Evolutionary conservation across 2,329 filamentous ascomycete genomes (phyloP).

Genomic region (Metarhizium rileyi): DNA sequence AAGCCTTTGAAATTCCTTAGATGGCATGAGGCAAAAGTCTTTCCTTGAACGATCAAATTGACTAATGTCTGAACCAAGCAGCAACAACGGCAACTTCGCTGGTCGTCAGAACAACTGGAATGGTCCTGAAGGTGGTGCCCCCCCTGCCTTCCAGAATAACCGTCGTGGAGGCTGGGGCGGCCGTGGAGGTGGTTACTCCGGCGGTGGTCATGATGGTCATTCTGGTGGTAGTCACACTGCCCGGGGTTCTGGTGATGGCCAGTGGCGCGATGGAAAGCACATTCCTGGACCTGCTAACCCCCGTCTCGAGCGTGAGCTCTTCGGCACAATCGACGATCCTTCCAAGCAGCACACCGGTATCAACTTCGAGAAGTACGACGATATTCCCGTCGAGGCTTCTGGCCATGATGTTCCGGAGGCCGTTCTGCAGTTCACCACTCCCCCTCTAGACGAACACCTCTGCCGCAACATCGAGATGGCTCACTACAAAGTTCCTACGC

Average conservation of each 20-base stretch:
- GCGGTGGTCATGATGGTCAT: constrained; percentile 21
- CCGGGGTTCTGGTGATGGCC: constrained; percentile 85
- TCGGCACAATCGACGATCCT: constrained; percentile 77
- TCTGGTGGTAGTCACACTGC: constrained; percentile 42
- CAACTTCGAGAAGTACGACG: constrained; percentile 99
- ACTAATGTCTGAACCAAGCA: background rate
- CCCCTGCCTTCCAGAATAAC: constrained; percentile 15
- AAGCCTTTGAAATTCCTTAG: background rate
- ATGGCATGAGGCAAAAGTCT: too few species aligned
- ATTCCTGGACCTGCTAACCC: constrained; percentile 80
- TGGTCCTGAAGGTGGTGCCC: constrained; percentile 11
- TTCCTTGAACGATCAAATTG: too few species aligned
- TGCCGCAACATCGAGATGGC: constrained; percentile 88
- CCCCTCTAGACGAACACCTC: constrained; percentile 89
- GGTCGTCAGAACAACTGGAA: constrained; percentile 25
- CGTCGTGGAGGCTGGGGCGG: constrained; percentile 24
- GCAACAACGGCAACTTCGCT: constrained; percentile 3
- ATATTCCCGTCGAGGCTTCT: constrained; percentile 96
- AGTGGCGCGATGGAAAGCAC: constrained; percentile 97
- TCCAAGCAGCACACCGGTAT: constrained; percentile 95
- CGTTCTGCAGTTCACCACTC: constrained; percentile 83
- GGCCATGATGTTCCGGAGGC: constrained; percentile 89
- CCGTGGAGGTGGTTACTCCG: constrained; percentile 23
- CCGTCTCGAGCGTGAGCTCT: constrained; percentile 89
- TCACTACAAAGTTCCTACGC: constrained; percentile 90